Evolutionary conservation across 148 eudicot species (phyloP).

Genomic region (Cornus kousa): DNA sequence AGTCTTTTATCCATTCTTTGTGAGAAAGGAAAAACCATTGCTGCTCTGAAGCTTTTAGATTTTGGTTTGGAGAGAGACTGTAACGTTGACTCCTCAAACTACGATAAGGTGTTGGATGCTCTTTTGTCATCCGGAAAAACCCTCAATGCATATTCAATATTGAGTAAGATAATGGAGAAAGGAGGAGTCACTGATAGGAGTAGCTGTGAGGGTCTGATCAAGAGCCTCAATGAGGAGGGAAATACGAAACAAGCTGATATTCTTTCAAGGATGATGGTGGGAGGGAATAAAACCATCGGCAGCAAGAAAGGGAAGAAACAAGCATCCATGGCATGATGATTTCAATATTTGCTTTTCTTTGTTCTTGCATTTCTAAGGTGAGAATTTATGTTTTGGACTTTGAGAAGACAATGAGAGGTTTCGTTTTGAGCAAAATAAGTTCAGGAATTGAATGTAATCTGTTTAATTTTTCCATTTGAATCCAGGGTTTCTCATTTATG

Average conservation of each 20-base stretch:
- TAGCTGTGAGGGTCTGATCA: constrained; percentile 63
- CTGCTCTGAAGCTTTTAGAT: constrained; percentile 81
- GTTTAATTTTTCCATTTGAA: background rate
- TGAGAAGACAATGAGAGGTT: background rate
- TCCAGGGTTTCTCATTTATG: background rate
- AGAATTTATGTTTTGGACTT: background rate
- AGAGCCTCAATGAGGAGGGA: constrained; percentile 71
- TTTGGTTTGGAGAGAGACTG: constrained; percentile 77
- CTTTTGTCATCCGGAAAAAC: constrained; percentile 83
- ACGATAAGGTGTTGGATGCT: constrained; percentile 83
- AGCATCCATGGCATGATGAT: constrained; percentile 31
- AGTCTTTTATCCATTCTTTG: constrained; percentile 60
- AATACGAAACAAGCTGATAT: constrained; percentile 91
- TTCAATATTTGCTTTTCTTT: constrained; percentile 4
- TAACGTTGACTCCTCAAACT: constrained; percentile 54
- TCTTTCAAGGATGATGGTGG: constrained; percentile 59
- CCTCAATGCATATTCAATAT: constrained; percentile 85
- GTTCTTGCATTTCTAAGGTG: constrained; percentile 12
- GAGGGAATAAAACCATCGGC: constrained; percentile 40
- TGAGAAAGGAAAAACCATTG: constrained; percentile 77
- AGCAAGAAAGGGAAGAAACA: constrained; percentile 65
- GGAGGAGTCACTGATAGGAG: constrained; percentile 61
- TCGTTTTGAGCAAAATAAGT: constrained; percentile 11
- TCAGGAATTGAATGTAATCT: background rate
- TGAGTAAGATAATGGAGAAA: constrained; percentile 74